Conservation (phyloP, 1,139 yeast species). For the Komagataea norvegica region DNA sequence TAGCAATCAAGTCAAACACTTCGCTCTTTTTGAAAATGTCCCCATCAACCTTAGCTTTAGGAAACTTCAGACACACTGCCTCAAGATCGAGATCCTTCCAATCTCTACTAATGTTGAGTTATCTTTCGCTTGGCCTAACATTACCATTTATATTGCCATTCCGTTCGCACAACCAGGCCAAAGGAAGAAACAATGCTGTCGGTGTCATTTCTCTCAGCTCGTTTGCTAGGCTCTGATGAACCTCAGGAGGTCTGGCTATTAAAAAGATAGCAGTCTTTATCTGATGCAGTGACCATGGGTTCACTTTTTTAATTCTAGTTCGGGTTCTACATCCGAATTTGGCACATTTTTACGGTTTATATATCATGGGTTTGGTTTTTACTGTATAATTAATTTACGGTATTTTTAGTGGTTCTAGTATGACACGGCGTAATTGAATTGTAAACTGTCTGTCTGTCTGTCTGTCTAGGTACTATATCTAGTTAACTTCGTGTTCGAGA, state of each 20-base stretch:
- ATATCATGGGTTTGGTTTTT: not conserved
- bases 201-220: constrained; percentile 19
- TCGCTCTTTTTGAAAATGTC: constrained; percentile 6
- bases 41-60: constrained; percentile 7
- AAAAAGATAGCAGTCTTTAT: not conserved
- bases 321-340: not conserved
- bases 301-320: not conserved
- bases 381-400: not conserved
- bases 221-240: constrained; percentile 17
- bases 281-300: not conserved
- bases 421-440: no score
- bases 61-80: constrained; percentile 19
- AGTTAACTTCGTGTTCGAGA: constrained; percentile 5
- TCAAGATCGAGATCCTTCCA: constrained; percentile 11
- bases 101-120: constrained; percentile 23
- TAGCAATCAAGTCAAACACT: no score
- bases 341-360: not conserved
- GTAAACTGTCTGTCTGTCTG: no score
- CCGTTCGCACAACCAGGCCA: constrained; percentile 13
- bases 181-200: constrained; percentile 6
- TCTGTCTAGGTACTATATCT: not conserved
- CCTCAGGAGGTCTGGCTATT: not conserved
- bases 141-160: constrained; percentile 22
- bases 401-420: no score
- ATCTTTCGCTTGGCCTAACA: constrained; percentile 21